Evolutionary conservation across 2,329 filamentous ascomycete species (phyloP).

Genomic region (Claviceps quebecensis): DNA sequence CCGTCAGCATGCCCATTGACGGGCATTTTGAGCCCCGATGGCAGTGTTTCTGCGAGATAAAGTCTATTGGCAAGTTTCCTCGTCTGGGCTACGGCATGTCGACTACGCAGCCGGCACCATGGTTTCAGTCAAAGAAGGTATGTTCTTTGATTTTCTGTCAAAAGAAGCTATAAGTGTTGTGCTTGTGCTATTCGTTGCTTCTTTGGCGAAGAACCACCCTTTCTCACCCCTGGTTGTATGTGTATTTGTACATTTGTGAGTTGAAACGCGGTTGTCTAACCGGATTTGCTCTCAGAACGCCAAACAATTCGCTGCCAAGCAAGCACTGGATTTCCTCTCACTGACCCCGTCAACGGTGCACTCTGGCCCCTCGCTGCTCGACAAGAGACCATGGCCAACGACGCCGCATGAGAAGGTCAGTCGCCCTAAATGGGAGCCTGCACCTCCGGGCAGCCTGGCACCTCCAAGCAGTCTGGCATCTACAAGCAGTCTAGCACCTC

Average conservation of each 20-base stretch:
- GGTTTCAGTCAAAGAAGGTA: slow-evolving; percentile 34
- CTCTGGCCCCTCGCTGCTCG: neutral
- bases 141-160: neutral
- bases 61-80: slow-evolving; percentile 12
- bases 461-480: neutral
- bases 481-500: too few species aligned
- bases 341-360: neutral
- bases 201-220: neutral
- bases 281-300: slow-evolving; percentile 23
- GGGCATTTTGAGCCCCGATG: slow-evolving; percentile 13
- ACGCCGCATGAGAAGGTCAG: neutral
- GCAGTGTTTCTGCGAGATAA: slow-evolving; percentile 14
- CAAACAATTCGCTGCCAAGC: slow-evolving; percentile 38
- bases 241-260: neutral
- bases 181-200: neutral
- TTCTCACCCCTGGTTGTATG: neutral
- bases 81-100: slow-evolving; percentile 21
- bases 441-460: neutral
- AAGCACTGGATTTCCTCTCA: slow-evolving; percentile 29
- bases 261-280: neutral
- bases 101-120: slow-evolving; percentile 14
- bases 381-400: neutral
- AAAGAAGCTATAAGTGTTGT: neutral
- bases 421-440: neutral
- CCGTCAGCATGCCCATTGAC: slow-evolving; percentile 11